Base-by-base conservation (phyloP, 371 early-diverging fungal species). In the Mortierella sp. region DNA sequence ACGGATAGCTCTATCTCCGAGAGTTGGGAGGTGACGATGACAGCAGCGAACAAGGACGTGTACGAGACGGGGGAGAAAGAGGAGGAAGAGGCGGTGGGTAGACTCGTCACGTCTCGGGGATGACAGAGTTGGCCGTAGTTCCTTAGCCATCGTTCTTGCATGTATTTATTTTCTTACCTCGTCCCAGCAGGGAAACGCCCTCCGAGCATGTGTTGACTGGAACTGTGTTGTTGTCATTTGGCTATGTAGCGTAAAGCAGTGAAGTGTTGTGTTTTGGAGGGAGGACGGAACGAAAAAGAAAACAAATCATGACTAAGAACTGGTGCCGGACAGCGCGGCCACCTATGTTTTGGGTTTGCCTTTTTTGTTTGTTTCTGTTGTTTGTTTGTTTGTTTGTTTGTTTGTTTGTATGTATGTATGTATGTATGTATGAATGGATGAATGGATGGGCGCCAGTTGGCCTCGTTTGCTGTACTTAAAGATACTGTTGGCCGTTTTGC, bases 171-270 rank as follows among this genome's bases (percentile, higher is more conserved):
- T 34, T 21, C 34, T 34, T 79, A 83, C 83, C 90, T 97, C 96
- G 83, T 97, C 95, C 94, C 96, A 98, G 87, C 96, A 98, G 6
- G 99, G 99, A 83, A 98, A 96, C 9, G 95, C 96, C 46, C 94
- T 89, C 73, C 98, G 92, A 24, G 96, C 96, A 88, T 95, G 94
- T 24, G 98, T 96, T 5, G 98, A 92, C 88, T 98, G 97, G 90
- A 98, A 98, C 83, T 98, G 98, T 1, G 98, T 98, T 21, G 93
- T 94, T 11, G 93, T 95, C 88, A 97, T 44, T 77, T 83, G 84
- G 31, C 84, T 83, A 71, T 57, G 40, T 51, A 4, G 43, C 6
- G 43, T 40, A 40, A 40, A 40, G 43, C 6, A 40, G 43, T 40
- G 43, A 2, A 40, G 6, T 40, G 43, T 40, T 40, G 43, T 31